These are phyloP conservation scores for Melampsora americana DNA, from an alignment of 1,284 basidiomycete genomes.

Conservation along the genomic window DNA sequence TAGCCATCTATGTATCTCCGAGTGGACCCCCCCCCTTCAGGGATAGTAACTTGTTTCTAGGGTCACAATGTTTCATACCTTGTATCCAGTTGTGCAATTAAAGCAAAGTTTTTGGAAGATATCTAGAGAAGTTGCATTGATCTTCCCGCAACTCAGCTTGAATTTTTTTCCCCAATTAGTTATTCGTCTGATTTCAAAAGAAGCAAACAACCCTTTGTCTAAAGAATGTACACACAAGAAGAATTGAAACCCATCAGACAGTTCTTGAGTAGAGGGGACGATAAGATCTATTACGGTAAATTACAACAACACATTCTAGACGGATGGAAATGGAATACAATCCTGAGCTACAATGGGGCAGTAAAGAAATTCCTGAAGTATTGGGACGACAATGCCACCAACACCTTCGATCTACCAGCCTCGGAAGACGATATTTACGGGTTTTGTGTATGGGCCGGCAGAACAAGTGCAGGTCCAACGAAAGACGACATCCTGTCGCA, in stretches of 20 bases:
- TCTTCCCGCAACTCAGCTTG: no score
- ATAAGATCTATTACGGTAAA: no score
- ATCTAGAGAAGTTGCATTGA: no score
- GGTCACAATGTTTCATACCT: no score
- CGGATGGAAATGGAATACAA: slow-evolving; percentile 15
- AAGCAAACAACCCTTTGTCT: no score
- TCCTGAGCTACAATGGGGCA: neutral
- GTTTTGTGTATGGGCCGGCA: slow-evolving; percentile 2
- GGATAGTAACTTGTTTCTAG: no score
- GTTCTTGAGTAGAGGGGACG: neutral
- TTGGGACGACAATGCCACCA: neutral
- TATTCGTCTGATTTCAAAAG: no score
- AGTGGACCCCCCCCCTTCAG: no score
- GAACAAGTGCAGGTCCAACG: neutral
- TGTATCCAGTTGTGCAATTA: no score
- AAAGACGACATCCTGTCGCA: neutral
- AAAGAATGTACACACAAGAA: neutral
- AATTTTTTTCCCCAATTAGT: no score
- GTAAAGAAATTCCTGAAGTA: slow-evolving; percentile 10
- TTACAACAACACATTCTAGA: neutral
- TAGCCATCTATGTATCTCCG: no score
- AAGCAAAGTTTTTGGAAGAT: no score
- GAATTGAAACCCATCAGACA: neutral
- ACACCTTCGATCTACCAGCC: neutral
- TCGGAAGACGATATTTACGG: neutral